These are phyloP conservation scores for Perilla frutescens DNA, from an alignment of 257 asterid genomes.

Conservation along the genomic window DNA sequence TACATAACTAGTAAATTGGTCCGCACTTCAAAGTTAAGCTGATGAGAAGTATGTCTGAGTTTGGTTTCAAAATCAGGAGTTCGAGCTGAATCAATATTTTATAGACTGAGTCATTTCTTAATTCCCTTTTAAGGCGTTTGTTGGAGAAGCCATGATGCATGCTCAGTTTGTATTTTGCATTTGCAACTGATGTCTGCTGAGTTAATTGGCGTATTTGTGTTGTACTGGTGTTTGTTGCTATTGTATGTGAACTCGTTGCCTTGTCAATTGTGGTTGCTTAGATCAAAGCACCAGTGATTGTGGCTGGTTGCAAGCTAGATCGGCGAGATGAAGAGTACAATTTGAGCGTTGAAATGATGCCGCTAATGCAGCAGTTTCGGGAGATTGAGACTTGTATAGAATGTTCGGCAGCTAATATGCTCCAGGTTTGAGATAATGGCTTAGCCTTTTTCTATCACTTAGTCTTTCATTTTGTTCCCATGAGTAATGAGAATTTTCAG, in stretches of 20 bases:
- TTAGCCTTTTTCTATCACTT: slow-evolving; percentile 22
- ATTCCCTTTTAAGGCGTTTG: background rate
- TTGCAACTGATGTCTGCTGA: slow-evolving; percentile 17
- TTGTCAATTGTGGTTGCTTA: slow-evolving; percentile 43
- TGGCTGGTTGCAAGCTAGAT: slow-evolving; percentile 97
- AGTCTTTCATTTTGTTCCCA: slow-evolving; percentile 5
- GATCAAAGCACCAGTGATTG: slow-evolving; percentile 89
- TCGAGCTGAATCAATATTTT: slow-evolving; percentile 17
- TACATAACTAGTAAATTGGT: background rate
- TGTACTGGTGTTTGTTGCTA: slow-evolving; percentile 20
- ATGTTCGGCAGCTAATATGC: slow-evolving; percentile 89
- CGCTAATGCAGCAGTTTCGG: slow-evolving; percentile 91
- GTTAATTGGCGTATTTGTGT: slow-evolving; percentile 18
- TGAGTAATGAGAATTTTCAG: slow-evolving; percentile 5
- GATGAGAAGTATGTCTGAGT: background rate
- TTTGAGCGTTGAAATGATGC: slow-evolving; percentile 76
- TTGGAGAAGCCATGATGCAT: slow-evolving; percentile 15
- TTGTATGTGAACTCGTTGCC: slow-evolving; percentile 22
- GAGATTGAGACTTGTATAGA: slow-evolving; percentile 96
- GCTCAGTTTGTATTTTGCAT: slow-evolving; percentile 14
- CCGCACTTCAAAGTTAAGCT: background rate
- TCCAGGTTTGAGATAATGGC: slow-evolving; percentile 63
- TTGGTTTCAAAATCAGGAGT: background rate
- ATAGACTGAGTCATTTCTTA: slow-evolving; percentile 16
- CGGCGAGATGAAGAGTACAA: slow-evolving; percentile 71